These are phyloP conservation scores for Eutrema heterophyllum DNA, from an alignment of 345 rosid species.

Conservation along the genomic window DNA sequence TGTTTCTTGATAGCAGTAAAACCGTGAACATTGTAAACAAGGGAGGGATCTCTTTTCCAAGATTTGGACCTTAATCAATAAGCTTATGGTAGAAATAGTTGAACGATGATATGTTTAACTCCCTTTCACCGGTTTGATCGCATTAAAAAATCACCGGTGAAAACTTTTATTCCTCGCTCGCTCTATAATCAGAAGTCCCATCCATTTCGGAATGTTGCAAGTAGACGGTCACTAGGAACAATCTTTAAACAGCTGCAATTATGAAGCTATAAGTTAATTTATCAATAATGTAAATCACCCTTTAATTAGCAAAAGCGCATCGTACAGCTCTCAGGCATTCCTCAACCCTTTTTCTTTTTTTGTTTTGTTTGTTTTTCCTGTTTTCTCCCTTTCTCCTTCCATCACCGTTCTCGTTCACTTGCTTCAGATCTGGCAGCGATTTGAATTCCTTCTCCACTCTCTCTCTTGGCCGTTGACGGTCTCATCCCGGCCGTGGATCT, in stretches of 20 bases:
- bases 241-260: not conserved
- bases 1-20: no score
- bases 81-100: not conserved
- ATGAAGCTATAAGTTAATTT: no score
- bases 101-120: not conserved
- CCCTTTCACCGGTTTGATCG: not conserved
- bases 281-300: not conserved
- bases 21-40: no score
- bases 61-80: no score
- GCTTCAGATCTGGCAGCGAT: conserved; percentile 45
- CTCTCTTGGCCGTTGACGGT: conserved; percentile 21
- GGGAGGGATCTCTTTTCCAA: no score
- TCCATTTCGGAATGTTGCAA: not conserved
- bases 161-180: not conserved
- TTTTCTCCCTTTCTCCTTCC: not conserved
- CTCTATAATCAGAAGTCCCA: not conserved
- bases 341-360: not conserved
- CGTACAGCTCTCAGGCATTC: not conserved
- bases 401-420: conserved; percentile 4
- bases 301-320: not conserved
- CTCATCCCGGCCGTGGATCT: conserved; percentile 32
- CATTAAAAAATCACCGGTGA: no score
- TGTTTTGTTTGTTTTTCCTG: not conserved
- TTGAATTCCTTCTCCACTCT: conserved; percentile 11
- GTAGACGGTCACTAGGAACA: not conserved